Conservation (phyloP, 345 rosid genomes). For the Euphorbia pulcherrima region DNA sequence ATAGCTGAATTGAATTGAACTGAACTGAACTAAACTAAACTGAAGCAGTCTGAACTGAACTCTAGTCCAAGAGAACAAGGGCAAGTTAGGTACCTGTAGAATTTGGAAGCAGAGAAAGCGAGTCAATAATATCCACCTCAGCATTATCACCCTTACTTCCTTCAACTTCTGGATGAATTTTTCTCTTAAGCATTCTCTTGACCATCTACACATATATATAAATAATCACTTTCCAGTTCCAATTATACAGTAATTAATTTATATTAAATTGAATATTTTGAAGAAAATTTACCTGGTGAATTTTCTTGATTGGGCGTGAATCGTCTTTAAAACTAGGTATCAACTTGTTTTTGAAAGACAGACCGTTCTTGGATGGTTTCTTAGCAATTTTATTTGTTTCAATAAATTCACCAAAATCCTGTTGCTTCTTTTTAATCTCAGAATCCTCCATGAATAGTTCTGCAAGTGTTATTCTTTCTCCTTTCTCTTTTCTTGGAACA, state of each 20-base stretch:
- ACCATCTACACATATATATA: constrained; percentile 43
- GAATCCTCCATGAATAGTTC: constrained; percentile 71
- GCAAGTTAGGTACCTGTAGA: no score
- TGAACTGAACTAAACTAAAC: no score
- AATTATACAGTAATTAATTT: background rate
- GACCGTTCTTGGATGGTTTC: constrained; percentile 34
- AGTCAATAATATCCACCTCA: constrained; percentile 36
- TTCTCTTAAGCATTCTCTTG: constrained; percentile 80
- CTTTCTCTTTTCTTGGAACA: constrained; percentile 32
- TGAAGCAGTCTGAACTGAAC: no score
- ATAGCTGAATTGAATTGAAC: no score
- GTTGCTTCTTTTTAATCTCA: constrained; percentile 35
- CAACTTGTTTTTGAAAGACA: constrained; percentile 59
- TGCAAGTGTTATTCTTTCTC: constrained; percentile 66
- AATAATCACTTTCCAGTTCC: background rate
- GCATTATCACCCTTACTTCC: constrained; percentile 33
- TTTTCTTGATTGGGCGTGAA: constrained; percentile 57
- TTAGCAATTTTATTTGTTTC: constrained; percentile 21
- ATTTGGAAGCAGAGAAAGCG: constrained; percentile 16
- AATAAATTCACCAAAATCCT: constrained; percentile 20
- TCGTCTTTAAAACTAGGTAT: constrained; percentile 51
- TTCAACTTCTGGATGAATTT: constrained; percentile 78
- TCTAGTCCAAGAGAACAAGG: no score
- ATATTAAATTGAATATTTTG: background rate
- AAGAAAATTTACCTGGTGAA: constrained; percentile 40